Evolutionary conservation across 352 stramenopile genomes (phyloP).

Genomic region (Phytophthora boehmeriae): DNA sequence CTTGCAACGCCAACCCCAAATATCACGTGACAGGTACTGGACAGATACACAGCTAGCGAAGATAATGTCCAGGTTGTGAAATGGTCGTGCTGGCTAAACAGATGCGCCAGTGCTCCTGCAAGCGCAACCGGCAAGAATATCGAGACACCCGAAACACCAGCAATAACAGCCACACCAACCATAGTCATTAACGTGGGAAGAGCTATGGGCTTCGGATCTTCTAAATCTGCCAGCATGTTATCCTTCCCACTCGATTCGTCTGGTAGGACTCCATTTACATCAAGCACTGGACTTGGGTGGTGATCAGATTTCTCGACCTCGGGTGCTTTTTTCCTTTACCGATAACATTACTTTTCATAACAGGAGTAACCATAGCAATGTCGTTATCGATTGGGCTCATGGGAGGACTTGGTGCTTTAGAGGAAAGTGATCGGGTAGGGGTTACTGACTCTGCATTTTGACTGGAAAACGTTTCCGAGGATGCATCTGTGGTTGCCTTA

Average conservation of each 20-base stretch:
- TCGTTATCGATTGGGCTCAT: conserved; percentile 7
- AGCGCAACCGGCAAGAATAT: conserved; percentile 68
- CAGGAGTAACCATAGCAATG: conserved; percentile 2
- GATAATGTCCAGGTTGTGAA: conserved; percentile 43
- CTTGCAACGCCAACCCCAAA: conserved; percentile 48
- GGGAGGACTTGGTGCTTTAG: conserved; percentile 1
- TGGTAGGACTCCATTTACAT: not conserved
- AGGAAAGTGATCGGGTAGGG: conserved; percentile 16
- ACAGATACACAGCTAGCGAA: conserved; percentile 39
- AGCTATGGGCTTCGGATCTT: conserved; percentile 15
- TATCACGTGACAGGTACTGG: conserved; percentile 42
- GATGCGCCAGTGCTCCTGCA: conserved; percentile 44
- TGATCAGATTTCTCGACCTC: conserved; percentile 2
- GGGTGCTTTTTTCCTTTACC: conserved; percentile 13
- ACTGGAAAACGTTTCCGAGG: conserved; percentile 6
- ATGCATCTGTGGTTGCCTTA: conserved; percentile 21
- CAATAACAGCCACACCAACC: conserved; percentile 39
- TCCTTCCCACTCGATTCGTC: conserved; percentile 4
- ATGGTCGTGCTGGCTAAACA: conserved; percentile 29
- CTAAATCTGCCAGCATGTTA: not conserved
- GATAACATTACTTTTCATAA: conserved; percentile 5
- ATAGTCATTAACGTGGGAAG: conserved; percentile 33
- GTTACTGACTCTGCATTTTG: conserved; percentile 9
- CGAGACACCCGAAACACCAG: conserved; percentile 40
- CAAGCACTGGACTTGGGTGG: conserved; percentile 2